Conservation (phyloP, 805 yeast genomes). For the Lachancea sp. region DNA sequence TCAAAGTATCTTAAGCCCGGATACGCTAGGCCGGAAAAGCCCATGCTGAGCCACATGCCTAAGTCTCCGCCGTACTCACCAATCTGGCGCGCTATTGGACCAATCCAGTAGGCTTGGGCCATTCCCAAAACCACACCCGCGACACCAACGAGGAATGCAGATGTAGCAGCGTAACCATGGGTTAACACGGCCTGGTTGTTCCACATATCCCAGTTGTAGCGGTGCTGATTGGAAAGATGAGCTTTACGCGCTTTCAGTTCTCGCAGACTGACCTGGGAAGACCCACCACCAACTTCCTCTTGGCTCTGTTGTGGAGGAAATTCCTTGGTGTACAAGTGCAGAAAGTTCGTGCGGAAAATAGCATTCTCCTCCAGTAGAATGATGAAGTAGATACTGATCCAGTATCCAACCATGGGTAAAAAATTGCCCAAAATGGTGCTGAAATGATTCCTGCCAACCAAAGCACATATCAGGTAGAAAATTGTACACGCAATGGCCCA, state of each 20-base stretch:
- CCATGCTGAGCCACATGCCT: conserved; percentile 76
- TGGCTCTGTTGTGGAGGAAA: conserved; percentile 28
- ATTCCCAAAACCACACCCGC: conserved; percentile 82
- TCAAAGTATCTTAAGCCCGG: conserved; percentile 64
- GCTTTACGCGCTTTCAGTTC: conserved; percentile 4
- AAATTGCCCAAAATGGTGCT: conserved; percentile 70
- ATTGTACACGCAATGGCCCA: conserved; percentile 61
- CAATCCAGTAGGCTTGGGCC: conserved; percentile 81
- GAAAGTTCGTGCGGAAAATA: conserved; percentile 51
- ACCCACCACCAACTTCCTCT: conserved; percentile 8
- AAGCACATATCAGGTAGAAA: conserved; percentile 60
- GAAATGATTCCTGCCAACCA: conserved; percentile 70
- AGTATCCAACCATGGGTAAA: conserved; percentile 86
- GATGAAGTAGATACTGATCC: conserved; percentile 79
- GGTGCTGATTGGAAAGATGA: conserved; percentile 25
- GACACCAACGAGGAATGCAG: conserved; percentile 61
- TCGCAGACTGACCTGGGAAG: conserved; percentile 5
- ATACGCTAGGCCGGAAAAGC: conserved; percentile 56
- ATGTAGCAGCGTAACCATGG: conserved; percentile 62
- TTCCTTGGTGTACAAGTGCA: conserved; percentile 40
- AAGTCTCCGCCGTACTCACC: conserved; percentile 74
- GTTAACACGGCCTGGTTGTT: conserved; percentile 55
- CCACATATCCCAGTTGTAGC: conserved; percentile 74
- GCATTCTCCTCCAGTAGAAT: conserved; percentile 64
- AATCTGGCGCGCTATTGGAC: conserved; percentile 59